Percentiles rank a stretch among this genome's conserved stretches.
Evolutionary conservation across 2,329 filamentous ascomycete species (phyloP).

Genomic region (Thermomyces lanuginosus): DNA sequence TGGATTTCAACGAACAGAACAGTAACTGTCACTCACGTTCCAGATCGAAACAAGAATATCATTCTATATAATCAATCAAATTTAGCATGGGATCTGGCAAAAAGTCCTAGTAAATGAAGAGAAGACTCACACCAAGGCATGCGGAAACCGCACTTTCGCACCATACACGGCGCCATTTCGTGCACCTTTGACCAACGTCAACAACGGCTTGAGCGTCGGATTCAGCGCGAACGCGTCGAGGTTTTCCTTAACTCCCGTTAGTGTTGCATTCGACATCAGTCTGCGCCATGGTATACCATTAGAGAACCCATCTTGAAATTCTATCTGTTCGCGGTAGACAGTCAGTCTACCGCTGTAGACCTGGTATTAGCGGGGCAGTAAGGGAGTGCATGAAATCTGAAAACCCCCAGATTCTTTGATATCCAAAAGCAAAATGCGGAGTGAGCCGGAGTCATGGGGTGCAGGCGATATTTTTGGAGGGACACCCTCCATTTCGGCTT

Average conservation of each 20-base stretch:
- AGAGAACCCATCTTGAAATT: slow-evolving; percentile 7
- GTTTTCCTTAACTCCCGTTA: slow-evolving; percentile 35
- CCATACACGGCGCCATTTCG: slow-evolving; percentile 97
- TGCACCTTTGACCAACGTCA: slow-evolving; percentile 77
- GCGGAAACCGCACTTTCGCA: slow-evolving; percentile 92
- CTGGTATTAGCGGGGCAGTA: no score
- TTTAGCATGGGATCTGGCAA: no score
- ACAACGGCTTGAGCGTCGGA: slow-evolving; percentile 66
- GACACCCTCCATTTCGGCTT: no score
- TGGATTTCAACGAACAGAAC: background rate
- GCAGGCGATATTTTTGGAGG: no score
- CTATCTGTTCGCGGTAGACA: slow-evolving; percentile 1
- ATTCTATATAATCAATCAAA: slow-evolving; percentile 40
- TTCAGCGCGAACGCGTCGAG: slow-evolving; percentile 66
- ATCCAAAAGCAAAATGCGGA: no score
- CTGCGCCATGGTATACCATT: slow-evolving; percentile 2
- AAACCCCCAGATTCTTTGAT: no score
- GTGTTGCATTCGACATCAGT: slow-evolving; percentile 1
- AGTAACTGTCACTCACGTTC: slow-evolving; percentile 44
- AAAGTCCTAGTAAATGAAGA: no score
- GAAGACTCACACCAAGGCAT: slow-evolving; percentile 63
- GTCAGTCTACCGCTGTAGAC: no score
- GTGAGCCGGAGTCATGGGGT: no score
- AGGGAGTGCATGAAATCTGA: no score
- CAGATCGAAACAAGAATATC: slow-evolving; percentile 90